Conservation (phyloP, 768 basidiomycete species). For the Lactarius evosmus region DNA sequence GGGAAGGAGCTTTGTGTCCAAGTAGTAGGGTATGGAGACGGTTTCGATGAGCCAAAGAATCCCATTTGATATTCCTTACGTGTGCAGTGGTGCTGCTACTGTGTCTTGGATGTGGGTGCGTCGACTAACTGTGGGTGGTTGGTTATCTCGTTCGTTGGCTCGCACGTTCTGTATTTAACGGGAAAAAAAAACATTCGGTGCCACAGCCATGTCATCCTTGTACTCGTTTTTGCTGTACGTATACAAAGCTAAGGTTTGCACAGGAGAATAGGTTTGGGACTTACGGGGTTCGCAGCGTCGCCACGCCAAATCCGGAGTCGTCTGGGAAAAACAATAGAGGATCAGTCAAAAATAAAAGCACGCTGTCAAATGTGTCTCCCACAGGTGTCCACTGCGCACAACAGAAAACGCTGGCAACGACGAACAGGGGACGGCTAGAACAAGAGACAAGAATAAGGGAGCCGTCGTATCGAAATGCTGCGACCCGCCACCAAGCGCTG, state of each 20-base stretch:
- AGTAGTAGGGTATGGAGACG: background rate
- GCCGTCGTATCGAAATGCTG: background rate
- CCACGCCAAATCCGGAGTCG: background rate
- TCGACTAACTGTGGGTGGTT: no score
- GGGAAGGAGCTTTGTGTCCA: conserved; percentile 14
- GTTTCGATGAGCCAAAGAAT: background rate
- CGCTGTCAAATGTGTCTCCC: background rate
- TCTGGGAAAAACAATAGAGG: background rate
- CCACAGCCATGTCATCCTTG: no score
- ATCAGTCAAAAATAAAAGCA: background rate
- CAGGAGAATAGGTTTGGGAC: no score
- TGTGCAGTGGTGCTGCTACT: no score
- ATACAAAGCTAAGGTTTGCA: no score
- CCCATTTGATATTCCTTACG: background rate
- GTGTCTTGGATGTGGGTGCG: no score
- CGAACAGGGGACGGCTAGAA: background rate
- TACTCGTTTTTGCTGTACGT: no score
- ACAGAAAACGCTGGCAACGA: background rate
- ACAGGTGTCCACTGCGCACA: background rate
- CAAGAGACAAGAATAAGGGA: conserved; percentile 1
- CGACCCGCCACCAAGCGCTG: background rate
- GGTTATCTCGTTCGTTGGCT: no score
- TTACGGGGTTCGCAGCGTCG: background rate
- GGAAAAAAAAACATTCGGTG: no score
- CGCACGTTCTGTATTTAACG: no score